These are phyloP conservation scores for Aspergillus nomiae DNA, from an alignment of 2,329 filamentous ascomycete species.

Conservation along the genomic window DNA sequence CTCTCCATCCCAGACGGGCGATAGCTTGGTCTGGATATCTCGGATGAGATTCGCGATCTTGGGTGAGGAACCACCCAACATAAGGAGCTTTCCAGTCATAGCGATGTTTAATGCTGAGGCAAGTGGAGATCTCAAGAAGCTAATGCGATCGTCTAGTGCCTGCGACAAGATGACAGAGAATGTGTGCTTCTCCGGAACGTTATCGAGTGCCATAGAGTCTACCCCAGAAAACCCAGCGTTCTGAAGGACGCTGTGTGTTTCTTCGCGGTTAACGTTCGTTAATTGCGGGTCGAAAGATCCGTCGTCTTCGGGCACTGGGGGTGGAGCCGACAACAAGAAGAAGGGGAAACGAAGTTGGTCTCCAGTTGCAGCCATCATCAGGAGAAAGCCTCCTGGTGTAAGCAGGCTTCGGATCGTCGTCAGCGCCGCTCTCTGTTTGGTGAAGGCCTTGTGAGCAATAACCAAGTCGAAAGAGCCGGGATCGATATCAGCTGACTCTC, in stretches of 20 bases:
- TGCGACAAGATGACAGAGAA: slow-evolving; percentile 14
- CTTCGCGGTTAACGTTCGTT: slow-evolving; percentile 3
- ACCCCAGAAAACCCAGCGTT: slow-evolving; percentile 14
- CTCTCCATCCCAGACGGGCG: slow-evolving; percentile 45
- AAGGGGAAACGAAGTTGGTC: slow-evolving; percentile 9
- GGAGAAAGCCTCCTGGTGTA: slow-evolving; percentile 6
- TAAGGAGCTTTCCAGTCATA: slow-evolving; percentile 3
- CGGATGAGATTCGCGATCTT: slow-evolving; percentile 1
- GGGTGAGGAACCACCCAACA: slow-evolving; percentile 7
- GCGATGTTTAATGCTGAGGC: neutral
- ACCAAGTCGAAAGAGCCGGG: slow-evolving; percentile 8
- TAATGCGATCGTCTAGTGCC: slow-evolving; percentile 8
- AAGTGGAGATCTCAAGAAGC: slow-evolving; percentile 9
- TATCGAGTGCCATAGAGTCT: slow-evolving; percentile 10
- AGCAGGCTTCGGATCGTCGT: slow-evolving; percentile 7
- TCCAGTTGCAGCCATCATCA: slow-evolving; percentile 11
- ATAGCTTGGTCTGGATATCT: slow-evolving; percentile 6
- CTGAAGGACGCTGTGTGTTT: slow-evolving; percentile 9
- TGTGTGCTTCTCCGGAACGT: slow-evolving; percentile 9
- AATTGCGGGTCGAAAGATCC: neutral
- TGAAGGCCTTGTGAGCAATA: slow-evolving; percentile 10
- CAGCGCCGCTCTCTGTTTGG: slow-evolving; percentile 2
- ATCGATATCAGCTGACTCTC: neutral
- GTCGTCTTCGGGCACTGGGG: neutral
- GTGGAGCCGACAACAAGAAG: slow-evolving; percentile 5